Base-by-base conservation (phyloP, 2,329 filamentous ascomycete species). In the Penicillium sp. region DNA sequence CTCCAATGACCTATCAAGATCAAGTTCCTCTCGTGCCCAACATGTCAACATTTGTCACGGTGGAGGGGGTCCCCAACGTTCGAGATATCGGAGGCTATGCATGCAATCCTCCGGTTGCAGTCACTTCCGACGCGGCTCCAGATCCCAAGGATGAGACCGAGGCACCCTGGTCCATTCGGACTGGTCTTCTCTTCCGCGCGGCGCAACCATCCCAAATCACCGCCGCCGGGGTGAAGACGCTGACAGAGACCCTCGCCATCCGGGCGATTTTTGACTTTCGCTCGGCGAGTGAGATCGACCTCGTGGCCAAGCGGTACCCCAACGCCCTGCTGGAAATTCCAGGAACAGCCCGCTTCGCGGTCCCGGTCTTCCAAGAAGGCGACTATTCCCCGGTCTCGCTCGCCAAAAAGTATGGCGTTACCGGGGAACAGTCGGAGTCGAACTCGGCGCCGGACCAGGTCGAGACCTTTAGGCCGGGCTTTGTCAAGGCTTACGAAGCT, bases 231-330 rank as follows among this genome's bases (percentile, higher is more conserved):
- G 66, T 80, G 5, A 59, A 67, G 6, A 73, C 70, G 38, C 72
- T 87, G 49, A 73, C 60, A 48, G 44, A 72, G 28, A 56, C 65
- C 4, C 70, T 88, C 45, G 76, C 78, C n/a, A 79, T 91, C 55
- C 76, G 72, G 25, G 73, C 77, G 53, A 76, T 87, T 44, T 90
- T 83, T 63, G 86, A 90, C 69, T 72, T 90, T 8, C 78, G 86
- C 46, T 84, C 80, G 26, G 66, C 68, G 13, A 69, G 73, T 13
- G 69, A 71, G 62, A 69, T 59, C 59, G 70, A 61, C 26, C 39
- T 48, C 11, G 39, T 48, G 27, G 9, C 53, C 68, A 55, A 51
- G 64, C 47, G 52, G 68, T 72, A 4, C 65, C 75, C 3, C 64
- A 72, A 43, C 67, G 73, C 52, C 11, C 33, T 43, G 33, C 39